Conservation (phyloP, 2,329 filamentous ascomycete genomes). For the Colletotrichum acutatum region DNA sequence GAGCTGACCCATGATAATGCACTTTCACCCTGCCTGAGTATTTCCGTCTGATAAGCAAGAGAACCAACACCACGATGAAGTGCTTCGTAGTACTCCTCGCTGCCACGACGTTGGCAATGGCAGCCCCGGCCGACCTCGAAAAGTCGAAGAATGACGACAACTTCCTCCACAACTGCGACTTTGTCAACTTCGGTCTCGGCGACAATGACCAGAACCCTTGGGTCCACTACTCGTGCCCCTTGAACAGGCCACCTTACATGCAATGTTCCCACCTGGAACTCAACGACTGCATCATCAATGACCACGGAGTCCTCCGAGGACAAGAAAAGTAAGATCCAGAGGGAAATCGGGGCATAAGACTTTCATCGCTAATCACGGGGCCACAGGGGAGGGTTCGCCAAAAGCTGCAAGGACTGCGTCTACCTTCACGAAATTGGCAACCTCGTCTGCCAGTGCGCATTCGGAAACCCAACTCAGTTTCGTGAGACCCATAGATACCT, state of each 20-base stretch:
- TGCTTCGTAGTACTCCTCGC: neutral
- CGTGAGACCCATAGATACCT: neutral
- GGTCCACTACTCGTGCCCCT: neutral
- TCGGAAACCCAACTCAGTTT: neutral
- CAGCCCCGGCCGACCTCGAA: neutral
- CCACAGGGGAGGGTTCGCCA: neutral
- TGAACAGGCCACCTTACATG: neutral
- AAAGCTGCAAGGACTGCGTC: neutral
- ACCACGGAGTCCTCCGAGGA: neutral
- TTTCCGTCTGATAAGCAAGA: neutral
- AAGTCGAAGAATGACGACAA: neutral
- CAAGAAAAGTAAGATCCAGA: neutral
- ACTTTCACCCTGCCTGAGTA: neutral
- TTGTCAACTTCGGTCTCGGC: neutral
- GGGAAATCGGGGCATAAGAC: neutral
- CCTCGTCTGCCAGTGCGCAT: neutral
- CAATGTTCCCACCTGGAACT: neutral
- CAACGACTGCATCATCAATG: neutral
- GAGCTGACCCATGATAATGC: neutral
- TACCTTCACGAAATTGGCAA: neutral
- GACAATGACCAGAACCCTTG: neutral
- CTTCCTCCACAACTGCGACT: neutral
- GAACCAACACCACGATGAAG: neutral
- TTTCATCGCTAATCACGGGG: neutral
- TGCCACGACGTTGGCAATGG: neutral